A percentile compares a stretch with the other conserved stretches of the same genome.
Conservation (phyloP, 2,329 filamentous ascomycete species). For the Phialocephala subalpina region DNA sequence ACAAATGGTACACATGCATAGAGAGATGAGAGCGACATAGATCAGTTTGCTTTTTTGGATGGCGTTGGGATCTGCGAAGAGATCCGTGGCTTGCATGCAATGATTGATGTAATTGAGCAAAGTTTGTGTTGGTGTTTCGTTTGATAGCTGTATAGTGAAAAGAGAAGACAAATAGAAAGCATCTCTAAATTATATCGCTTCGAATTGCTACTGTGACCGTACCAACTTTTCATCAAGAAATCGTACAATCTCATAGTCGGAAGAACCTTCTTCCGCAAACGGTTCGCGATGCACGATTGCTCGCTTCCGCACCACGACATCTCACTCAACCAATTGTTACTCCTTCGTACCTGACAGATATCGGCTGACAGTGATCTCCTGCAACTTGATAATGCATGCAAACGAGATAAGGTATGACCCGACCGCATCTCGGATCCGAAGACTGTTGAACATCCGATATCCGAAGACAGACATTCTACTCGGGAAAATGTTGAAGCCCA, state of each 20-base stretch:
- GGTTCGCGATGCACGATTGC: background rate
- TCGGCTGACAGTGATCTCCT: background rate
- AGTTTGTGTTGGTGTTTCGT: constrained; percentile 5
- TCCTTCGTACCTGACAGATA: background rate
- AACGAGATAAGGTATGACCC: background rate
- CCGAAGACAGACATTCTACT: background rate
- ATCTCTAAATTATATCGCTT: too few species aligned
- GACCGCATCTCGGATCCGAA: background rate
- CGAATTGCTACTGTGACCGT: too few species aligned
- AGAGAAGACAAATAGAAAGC: constrained; percentile 5
- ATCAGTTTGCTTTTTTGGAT: constrained; percentile 10
- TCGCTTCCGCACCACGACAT: background rate
- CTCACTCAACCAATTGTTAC: background rate
- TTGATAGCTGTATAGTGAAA: constrained; percentile 11
- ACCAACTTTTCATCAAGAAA: too few species aligned
- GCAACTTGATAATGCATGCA: background rate
- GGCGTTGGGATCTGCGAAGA: constrained; percentile 26
- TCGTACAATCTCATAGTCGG: too few species aligned
- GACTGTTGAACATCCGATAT: background rate
- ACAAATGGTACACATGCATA: constrained; percentile 30
- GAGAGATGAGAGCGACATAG: constrained; percentile 10
- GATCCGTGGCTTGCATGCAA: constrained; percentile 16
- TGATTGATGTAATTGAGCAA: constrained; percentile 13
- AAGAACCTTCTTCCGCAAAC: background rate
- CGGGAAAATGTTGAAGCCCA: background rate